Conservation (phyloP, 1,139 yeast species). For the Saccharomyces hybrid region DNA sequence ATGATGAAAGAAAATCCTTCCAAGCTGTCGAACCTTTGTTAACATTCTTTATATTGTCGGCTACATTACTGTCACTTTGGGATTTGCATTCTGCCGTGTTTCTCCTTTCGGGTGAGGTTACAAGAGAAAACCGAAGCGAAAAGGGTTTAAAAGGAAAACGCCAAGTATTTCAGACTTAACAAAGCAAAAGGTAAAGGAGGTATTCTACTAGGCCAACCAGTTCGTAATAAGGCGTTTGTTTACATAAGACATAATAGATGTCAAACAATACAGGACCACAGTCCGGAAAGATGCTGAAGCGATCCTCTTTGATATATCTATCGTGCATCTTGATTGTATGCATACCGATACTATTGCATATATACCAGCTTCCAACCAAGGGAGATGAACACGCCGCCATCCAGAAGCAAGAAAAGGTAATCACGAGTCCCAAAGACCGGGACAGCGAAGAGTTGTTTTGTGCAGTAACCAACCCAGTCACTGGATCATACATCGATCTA, state of each 20-base stretch:
- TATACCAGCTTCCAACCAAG: not conserved
- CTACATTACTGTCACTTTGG: not conserved
- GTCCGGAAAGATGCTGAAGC: not conserved
- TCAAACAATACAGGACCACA: not conserved
- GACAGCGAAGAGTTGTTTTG: conserved; percentile 18
- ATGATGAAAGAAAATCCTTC: too few species aligned
- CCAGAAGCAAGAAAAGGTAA: too few species aligned
- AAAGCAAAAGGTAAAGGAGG: not conserved
- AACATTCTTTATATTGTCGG: too few species aligned
- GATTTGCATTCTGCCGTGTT: not conserved
- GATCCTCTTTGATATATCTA: not conserved
- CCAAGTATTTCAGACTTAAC: not conserved
- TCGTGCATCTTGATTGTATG: not conserved
- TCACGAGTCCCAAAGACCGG: not conserved
- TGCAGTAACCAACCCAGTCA: conserved; percentile 27
- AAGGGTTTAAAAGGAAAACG: not conserved
- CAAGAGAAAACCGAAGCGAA: not conserved
- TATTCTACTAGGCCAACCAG: not conserved
- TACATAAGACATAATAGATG: not conserved
- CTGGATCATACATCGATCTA: conserved; percentile 29
- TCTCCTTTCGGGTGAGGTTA: not conserved
- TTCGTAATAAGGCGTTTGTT: not conserved
- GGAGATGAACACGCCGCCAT: too few species aligned
- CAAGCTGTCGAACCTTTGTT: too few species aligned
- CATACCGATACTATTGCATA: not conserved